Evolutionary conservation across 1,284 basidiomycete genomes (phyloP).

Genomic region (Leccinum fallax): DNA sequence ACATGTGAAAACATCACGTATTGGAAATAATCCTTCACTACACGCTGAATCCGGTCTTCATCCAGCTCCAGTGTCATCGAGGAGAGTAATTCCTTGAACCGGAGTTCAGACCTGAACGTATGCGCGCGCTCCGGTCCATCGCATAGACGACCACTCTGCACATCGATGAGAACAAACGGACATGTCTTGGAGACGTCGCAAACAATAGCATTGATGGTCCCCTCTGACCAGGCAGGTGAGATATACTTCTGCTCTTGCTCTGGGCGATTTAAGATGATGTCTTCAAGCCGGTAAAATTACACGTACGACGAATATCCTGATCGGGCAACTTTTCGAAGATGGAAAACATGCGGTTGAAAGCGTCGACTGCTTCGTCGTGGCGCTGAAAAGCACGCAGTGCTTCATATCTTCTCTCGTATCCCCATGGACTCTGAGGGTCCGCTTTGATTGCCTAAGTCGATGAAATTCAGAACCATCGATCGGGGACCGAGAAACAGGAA

Average conservation of each 20-base stretch:
- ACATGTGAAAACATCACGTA: slow-evolving; percentile 19
- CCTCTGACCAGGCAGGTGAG: not conserved
- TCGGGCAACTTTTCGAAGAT: slow-evolving; percentile 2
- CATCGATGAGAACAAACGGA: slow-evolving; percentile 12
- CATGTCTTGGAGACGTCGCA: not conserved
- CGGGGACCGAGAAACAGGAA: not conserved
- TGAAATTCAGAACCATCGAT: not conserved
- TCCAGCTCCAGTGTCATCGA: slow-evolving; percentile 4
- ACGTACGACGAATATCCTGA: not conserved
- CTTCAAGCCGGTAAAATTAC: not conserved
- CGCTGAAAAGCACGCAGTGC: not conserved
- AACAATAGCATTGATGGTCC: not conserved
- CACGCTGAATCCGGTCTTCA: not conserved
- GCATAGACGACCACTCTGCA: slow-evolving; percentile 11
- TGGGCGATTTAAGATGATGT: not conserved
- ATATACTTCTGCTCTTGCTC: slow-evolving; percentile 5
- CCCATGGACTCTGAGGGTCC: not conserved
- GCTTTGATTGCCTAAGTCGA: slow-evolving; percentile 1
- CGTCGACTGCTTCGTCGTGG: slow-evolving; percentile 8
- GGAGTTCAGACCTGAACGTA: slow-evolving; percentile 10
- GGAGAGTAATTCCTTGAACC: slow-evolving; percentile 9
- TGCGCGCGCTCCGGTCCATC: not conserved
- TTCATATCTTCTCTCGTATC: slow-evolving; percentile 7
- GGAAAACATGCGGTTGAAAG: not conserved
- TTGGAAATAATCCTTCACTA: slow-evolving; percentile 8